Percentiles rank a stretch among this genome's conserved stretches.
These are phyloP conservation scores for Phascolomyces articulosus DNA, from an alignment of 371 early-diverging fungal genomes.

Conservation along the genomic window DNA sequence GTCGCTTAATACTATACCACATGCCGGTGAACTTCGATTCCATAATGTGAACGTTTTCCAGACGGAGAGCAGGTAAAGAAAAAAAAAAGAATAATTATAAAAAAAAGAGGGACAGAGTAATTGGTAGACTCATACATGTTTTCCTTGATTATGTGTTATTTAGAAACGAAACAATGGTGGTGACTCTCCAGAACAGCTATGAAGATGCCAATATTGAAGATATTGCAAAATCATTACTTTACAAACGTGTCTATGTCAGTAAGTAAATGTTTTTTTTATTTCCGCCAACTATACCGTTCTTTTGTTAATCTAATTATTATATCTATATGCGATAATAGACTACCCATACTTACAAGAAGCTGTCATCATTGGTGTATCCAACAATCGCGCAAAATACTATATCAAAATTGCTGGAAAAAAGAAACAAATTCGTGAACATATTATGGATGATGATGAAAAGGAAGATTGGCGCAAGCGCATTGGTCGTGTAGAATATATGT, in stretches of 20 bases:
- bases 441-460: conserved; percentile 51
- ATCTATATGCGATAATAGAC: conserved; percentile 13
- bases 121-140: neutral
- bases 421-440: conserved; percentile 44
- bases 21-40: conserved; percentile 66
- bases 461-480: conserved; percentile 59
- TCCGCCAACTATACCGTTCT: neutral
- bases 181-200: conserved; percentile 61
- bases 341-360: conserved; percentile 92
- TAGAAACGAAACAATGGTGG: conserved; percentile 81
- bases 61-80: conserved; percentile 62
- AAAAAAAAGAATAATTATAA: neutral
- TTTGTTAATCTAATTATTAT: too few relatives aligned
- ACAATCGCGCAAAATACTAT: conserved; percentile 69
- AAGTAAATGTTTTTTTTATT: conserved; percentile 17
- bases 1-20: conserved; percentile 76
- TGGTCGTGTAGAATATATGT: conserved; percentile 59
- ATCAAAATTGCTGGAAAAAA: conserved; percentile 44
- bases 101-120: too few relatives aligned
- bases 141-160: neutral
- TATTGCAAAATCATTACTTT: conserved; percentile 55
- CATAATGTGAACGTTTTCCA: conserved; percentile 90
- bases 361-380: conserved; percentile 75
- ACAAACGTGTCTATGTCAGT: conserved; percentile 66
- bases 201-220: conserved; percentile 48